Conservation (phyloP, 208 protist species). For the Trichomonas vaginalis region DNA sequence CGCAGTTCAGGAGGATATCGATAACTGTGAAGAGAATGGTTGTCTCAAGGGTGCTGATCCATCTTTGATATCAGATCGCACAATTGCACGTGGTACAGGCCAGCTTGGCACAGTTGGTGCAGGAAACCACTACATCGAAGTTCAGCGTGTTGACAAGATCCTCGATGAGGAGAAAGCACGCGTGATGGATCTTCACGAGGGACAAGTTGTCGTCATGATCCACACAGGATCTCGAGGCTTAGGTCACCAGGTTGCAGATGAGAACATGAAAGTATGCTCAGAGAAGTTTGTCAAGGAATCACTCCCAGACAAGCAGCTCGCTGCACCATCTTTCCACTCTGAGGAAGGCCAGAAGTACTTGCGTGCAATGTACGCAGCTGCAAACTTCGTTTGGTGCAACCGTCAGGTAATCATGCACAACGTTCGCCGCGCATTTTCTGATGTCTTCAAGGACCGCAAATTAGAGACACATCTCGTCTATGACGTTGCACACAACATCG, state of each 20-base stretch:
- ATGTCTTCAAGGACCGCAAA: slow-evolving; percentile 42
- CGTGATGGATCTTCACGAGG: slow-evolving; percentile 56
- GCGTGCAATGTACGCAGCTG: slow-evolving; percentile 53
- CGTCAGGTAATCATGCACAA: slow-evolving; percentile 55
- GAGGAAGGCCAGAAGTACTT: slow-evolving; percentile 54
- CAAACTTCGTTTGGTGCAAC: slow-evolving; percentile 66
- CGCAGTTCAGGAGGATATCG: slow-evolving; percentile 60
- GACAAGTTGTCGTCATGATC: slow-evolving; percentile 58
- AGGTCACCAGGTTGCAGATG: slow-evolving; percentile 61
- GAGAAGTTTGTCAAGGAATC: slow-evolving; percentile 31
- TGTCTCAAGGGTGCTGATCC: slow-evolving; percentile 46
- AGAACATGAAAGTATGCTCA: slow-evolving; percentile 27
- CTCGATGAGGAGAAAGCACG: slow-evolving; percentile 48
- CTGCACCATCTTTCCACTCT: slow-evolving; percentile 55
- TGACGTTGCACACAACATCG: too few relatives aligned
- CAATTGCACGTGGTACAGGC: slow-evolving; percentile 55
- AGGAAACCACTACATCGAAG: slow-evolving; percentile 61
- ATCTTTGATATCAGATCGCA: slow-evolving; percentile 44
- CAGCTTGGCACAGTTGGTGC: slow-evolving; percentile 57
- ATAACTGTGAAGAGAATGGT: too few relatives aligned
- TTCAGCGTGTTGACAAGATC: slow-evolving; percentile 57
- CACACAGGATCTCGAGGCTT: slow-evolving; percentile 60
- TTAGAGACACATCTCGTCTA: slow-evolving; percentile 55
- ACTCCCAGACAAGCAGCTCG: slow-evolving; percentile 58
- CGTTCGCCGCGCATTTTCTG: slow-evolving; percentile 41